Percentiles rank a stretch among this genome's conserved stretches.
These are phyloP conservation scores for Diaporthe batatas DNA, from an alignment of 2,329 filamentous ascomycete species.

Conservation along the genomic window DNA sequence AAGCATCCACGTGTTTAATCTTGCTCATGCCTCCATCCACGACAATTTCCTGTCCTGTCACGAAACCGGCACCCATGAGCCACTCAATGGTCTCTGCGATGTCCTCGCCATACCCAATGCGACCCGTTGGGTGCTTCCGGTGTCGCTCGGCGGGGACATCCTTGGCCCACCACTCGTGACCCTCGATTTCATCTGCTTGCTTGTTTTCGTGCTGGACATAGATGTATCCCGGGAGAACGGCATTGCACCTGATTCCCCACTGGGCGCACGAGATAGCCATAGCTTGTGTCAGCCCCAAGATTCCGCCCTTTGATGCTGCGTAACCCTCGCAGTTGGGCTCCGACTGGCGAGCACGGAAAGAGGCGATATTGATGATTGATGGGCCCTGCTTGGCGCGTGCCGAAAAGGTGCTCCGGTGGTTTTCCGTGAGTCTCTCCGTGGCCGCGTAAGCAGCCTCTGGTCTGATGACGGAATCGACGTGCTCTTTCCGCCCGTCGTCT, in stretches of 20 bases:
- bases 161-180: slow-evolving; percentile 56
- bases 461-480: slow-evolving; percentile 36
- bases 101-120: slow-evolving; percentile 60
- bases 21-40: slow-evolving; percentile 48
- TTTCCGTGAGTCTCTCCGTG: slow-evolving; percentile 19
- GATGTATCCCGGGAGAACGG: slow-evolving; percentile 61
- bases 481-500: slow-evolving; percentile 8
- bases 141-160: slow-evolving; percentile 54
- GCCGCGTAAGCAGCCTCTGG: slow-evolving; percentile 37
- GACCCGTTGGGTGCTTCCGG: slow-evolving; percentile 57
- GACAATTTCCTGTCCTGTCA: slow-evolving; percentile 48
- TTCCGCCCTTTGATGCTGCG: slow-evolving; percentile 55
- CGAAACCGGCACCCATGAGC: slow-evolving; percentile 48
- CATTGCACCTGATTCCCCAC: slow-evolving; percentile 53
- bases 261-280: slow-evolving; percentile 52
- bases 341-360: slow-evolving; percentile 59
- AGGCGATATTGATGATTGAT: slow-evolving; percentile 61
- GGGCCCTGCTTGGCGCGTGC: slow-evolving; percentile 14
- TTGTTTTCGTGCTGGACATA: slow-evolving; percentile 61
- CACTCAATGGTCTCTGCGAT: slow-evolving; percentile 59
- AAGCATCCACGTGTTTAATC: slow-evolving; percentile 45
- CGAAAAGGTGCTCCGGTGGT: slow-evolving; percentile 12
- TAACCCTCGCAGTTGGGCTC: slow-evolving; percentile 64
- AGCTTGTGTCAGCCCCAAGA: slow-evolving; percentile 53
- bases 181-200: slow-evolving; percentile 56